Conservation (phyloP, 2,329 filamentous ascomycete genomes). For the Nannizzia gypsea region DNA sequence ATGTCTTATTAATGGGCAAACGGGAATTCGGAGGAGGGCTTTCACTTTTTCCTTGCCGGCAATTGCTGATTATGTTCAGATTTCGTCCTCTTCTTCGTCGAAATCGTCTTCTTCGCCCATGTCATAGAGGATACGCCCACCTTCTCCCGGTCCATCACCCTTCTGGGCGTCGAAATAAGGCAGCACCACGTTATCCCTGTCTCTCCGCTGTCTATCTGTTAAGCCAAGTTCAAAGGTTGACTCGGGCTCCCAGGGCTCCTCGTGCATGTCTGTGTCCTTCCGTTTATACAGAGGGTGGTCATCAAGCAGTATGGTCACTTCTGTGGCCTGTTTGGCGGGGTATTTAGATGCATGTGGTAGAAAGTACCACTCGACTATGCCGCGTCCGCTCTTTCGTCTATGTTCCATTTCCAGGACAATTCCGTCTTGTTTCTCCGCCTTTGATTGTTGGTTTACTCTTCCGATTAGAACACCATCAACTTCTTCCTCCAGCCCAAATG, state of each 20-base stretch:
- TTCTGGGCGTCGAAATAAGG: slow-evolving; percentile 96
- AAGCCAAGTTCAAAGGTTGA: slow-evolving; percentile 78
- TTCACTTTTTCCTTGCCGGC: not conserved
- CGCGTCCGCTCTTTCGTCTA: slow-evolving; percentile 66
- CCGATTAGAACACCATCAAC: slow-evolving; percentile 69
- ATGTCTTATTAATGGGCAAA: not conserved
- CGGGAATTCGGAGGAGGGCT: not conserved
- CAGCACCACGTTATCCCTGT: slow-evolving; percentile 78
- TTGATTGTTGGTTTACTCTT: slow-evolving; percentile 32
- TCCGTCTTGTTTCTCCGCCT: slow-evolving; percentile 40
- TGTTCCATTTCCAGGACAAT: slow-evolving; percentile 78
- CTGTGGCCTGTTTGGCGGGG: slow-evolving; percentile 38
- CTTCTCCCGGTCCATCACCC: slow-evolving; percentile 58
- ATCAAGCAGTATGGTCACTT: slow-evolving; percentile 52
- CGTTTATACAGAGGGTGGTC: slow-evolving; percentile 61
- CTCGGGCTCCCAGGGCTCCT: slow-evolving; percentile 47
- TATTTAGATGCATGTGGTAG: slow-evolving; percentile 38
- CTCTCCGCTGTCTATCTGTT: slow-evolving; percentile 79
- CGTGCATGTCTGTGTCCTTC: slow-evolving; percentile 35
- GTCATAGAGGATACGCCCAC: slow-evolving; percentile 88
- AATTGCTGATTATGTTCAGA: slow-evolving; percentile 36
- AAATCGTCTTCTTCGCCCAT: slow-evolving; percentile 96
- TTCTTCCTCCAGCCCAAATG: slow-evolving; percentile 65
- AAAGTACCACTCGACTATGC: slow-evolving; percentile 58
- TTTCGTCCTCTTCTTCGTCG: slow-evolving; percentile 90